These are phyloP conservation scores for Ceratocystis colombiana DNA, from an alignment of 2,329 filamentous ascomycete genomes.

Conservation along the genomic window DNA sequence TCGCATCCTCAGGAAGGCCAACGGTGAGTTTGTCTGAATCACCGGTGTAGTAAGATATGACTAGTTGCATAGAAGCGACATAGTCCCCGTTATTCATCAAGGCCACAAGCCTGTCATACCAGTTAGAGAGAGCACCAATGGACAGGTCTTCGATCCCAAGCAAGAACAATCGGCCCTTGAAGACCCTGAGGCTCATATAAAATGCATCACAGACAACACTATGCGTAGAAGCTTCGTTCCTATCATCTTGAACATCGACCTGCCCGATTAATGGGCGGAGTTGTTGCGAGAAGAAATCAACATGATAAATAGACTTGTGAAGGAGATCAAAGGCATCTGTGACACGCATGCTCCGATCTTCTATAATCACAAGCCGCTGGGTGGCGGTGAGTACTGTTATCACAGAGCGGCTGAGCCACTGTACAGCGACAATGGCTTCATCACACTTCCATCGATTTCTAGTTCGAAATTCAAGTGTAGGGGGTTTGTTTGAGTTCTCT, in stretches of 20 bases:
- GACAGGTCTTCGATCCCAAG: conserved; percentile 90
- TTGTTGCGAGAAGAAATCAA: conserved; percentile 81
- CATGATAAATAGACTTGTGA: conserved; percentile 84
- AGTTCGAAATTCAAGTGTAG: conserved; percentile 67
- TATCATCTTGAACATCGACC: conserved; percentile 48
- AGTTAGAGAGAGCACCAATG: conserved; percentile 87
- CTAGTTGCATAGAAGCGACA: conserved; percentile 78
- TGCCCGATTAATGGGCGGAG: conserved; percentile 77
- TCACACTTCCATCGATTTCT: conserved; percentile 87
- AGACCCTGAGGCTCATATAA: conserved; percentile 92
- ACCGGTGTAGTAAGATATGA: conserved; percentile 84
- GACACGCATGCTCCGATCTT: conserved; percentile 78
- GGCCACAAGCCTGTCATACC: conserved; percentile 86
- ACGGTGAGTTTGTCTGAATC: conserved; percentile 90
- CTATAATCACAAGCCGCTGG: conserved; percentile 82
- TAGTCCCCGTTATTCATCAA: conserved; percentile 97
- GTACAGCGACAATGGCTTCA: conserved; percentile 89
- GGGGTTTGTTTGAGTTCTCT: conserved; percentile 64
- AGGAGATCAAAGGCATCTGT: conserved; percentile 91
- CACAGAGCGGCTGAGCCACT: conserved; percentile 93
- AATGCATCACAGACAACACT: conserved; percentile 95
- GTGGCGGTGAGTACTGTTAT: conserved; percentile 87
- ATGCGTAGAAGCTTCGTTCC: conserved; percentile 81
- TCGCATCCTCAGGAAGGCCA: conserved; percentile 76
- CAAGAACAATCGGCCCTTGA: conserved; percentile 86